phyloP scores from a whole-genome alignment of 129 eudicot genomes.

The Gnaphalium uliginosum region DNA sequence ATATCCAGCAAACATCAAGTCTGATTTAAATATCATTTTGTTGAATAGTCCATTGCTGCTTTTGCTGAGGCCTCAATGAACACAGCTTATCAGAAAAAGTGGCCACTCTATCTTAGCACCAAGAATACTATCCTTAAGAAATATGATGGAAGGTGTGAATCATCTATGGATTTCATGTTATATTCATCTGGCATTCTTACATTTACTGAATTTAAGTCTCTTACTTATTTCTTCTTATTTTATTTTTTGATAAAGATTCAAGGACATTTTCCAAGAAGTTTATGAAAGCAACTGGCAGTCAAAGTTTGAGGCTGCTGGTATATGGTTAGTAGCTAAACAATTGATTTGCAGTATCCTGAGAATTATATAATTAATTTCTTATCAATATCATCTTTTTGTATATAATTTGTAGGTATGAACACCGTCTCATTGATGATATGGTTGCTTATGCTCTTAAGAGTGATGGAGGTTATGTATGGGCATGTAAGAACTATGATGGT shows the following conservation, averaged over 20 bases:
- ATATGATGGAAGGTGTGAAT: constrained; percentile 84
- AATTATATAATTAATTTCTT: background rate
- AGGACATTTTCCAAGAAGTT: constrained; percentile 96
- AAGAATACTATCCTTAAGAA: constrained; percentile 89
- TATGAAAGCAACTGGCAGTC: constrained; percentile 81
- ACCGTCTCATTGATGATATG: constrained; percentile 99
- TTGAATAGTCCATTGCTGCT: constrained; percentile 69
- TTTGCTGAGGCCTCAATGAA: constrained; percentile 96
- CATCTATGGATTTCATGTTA: constrained; percentile 7
- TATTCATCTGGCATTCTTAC: background rate
- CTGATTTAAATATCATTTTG: constrained; percentile 23
- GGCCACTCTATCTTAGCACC: constrained; percentile 99
- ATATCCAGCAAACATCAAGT: background rate
- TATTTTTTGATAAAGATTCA: constrained; percentile 54
- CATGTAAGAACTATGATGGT: constrained; percentile 99
- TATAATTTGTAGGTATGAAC: constrained; percentile 75
- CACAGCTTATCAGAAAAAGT: constrained; percentile 73
- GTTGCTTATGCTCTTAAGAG: constrained; percentile 99
- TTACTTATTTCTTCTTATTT: background rate
- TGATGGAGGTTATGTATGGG: constrained; percentile 99
- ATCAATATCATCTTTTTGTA: background rate
- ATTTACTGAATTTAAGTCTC: no score
- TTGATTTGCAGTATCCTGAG: background rate
- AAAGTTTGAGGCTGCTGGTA: constrained; percentile 81
- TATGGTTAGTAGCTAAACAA: constrained; percentile 55